A percentile compares a stretch with the other conserved stretches of the same genome.
Conservation (phyloP, 2,329 filamentous ascomycete species). For the Acephala macrosclerotiorum region DNA sequence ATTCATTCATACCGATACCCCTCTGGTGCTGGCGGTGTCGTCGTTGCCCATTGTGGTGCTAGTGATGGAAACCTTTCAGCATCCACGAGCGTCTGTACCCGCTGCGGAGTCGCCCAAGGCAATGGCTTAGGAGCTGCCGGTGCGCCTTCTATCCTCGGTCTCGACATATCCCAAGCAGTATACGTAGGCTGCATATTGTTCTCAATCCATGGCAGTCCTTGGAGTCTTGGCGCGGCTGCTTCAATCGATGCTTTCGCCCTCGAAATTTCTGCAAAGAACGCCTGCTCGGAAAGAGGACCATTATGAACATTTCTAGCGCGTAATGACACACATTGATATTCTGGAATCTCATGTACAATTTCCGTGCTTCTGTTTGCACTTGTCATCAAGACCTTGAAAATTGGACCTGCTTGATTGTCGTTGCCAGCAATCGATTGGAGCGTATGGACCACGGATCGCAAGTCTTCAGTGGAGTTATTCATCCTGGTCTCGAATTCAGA, state of each 20-base stretch:
- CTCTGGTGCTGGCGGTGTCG: background rate
- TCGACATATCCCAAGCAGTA: background rate
- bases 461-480: background rate
- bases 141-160: background rate
- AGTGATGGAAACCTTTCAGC: background rate
- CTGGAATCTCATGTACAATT: background rate
- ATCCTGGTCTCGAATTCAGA: background rate
- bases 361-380: slow-evolving; percentile 8
- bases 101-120: slow-evolving; percentile 1
- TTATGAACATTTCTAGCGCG: background rate
- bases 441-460: background rate
- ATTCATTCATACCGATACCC: background rate
- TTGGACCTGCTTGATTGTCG: background rate
- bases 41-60: background rate
- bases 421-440: background rate
- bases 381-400: slow-evolving; percentile 4
- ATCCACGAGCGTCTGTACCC: background rate
- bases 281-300: background rate
- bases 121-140: background rate
- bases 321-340: background rate
- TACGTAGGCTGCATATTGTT: background rate
- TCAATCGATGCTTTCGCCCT: background rate
- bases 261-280: background rate
- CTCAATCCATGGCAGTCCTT: slow-evolving; percentile 3
- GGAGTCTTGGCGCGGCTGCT: background rate